A percentile compares a stretch with the other conserved stretches of the same genome.
Conservation (phyloP, 441 rosid genomes). For the Geranium incanum region DNA sequence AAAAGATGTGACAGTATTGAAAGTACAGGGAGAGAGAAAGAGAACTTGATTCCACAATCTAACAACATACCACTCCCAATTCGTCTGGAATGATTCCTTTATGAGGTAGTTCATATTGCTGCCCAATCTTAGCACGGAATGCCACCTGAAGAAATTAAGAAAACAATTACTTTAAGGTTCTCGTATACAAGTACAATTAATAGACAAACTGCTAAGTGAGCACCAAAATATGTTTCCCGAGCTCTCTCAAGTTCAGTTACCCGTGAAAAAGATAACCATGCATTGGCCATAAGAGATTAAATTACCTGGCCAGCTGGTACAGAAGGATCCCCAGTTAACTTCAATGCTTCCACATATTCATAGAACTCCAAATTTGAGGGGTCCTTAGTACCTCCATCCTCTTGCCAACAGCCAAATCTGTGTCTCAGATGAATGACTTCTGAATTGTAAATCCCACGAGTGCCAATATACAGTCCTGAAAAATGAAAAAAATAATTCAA, state of each 20-base stretch:
- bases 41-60: constrained; percentile 12
- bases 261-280: neutral
- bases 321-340: constrained; percentile 85
- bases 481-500: constrained; percentile 15
- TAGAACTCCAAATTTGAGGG: constrained; percentile 63
- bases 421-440: constrained; percentile 79
- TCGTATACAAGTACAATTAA: neutral
- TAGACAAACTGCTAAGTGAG: neutral
- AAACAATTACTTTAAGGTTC: neutral
- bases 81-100: constrained; percentile 94
- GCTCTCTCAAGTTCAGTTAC: neutral
- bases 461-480: constrained; percentile 84
- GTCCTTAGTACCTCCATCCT: constrained; percentile 47
- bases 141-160: constrained; percentile 52
- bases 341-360: constrained; percentile 90
- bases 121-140: constrained; percentile 92
- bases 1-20: constrained; percentile 10
- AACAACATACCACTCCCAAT: constrained; percentile 75
- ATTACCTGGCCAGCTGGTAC: constrained; percentile 94
- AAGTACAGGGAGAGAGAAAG: neutral
- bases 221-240: neutral
- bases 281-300: constrained; percentile 6
- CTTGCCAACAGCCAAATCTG: constrained; percentile 87
- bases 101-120: constrained; percentile 83
- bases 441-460: constrained; percentile 76